A percentile compares a stretch with the other conserved stretches of the same genome.
These are phyloP conservation scores for Penicillium fuscoglaucum DNA, from an alignment of 2,329 filamentous ascomycete species.

Conservation along the genomic window DNA sequence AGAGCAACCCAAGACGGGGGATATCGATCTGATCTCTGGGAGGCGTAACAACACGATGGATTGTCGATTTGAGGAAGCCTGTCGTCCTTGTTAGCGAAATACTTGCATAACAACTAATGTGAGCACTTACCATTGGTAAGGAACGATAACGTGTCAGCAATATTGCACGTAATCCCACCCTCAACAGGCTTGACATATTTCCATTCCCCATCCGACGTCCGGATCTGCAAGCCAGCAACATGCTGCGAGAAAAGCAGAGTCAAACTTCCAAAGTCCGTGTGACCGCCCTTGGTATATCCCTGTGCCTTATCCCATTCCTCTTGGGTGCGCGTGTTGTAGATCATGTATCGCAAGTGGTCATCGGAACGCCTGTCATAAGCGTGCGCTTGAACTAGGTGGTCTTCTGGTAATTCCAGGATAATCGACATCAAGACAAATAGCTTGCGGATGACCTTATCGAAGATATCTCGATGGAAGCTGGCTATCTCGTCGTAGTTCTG, in stretches of 20 bases:
- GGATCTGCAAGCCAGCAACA: constrained; percentile 58
- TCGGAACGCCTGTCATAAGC: constrained; percentile 58
- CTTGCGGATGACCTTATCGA: constrained; percentile 56
- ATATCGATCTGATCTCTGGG: constrained; percentile 37
- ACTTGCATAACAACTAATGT: neutral
- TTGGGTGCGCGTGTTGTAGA: constrained; percentile 52
- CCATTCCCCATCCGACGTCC: constrained; percentile 48
- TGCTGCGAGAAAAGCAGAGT: constrained; percentile 60
- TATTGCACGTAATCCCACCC: constrained; percentile 54
- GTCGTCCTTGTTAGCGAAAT: neutral
- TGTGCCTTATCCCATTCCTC: constrained; percentile 50
- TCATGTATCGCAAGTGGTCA: constrained; percentile 63
- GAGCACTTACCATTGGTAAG: constrained; percentile 46
- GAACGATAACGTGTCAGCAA: constrained; percentile 52
- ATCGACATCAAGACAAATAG: constrained; percentile 61
- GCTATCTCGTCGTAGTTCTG: constrained; percentile 58
- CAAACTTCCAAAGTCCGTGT: constrained; percentile 59
- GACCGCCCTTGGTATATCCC: constrained; percentile 49
- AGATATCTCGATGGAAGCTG: constrained; percentile 52
- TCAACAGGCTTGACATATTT: constrained; percentile 53
- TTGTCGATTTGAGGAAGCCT: constrained; percentile 35
- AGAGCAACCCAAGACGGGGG: constrained; percentile 38
- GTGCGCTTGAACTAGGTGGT: constrained; percentile 57
- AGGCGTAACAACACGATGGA: constrained; percentile 39
- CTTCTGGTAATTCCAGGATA: constrained; percentile 60